phyloP scores from a whole-genome alignment of 768 basidiomycete genomes.

The Panaeolus papilionaceus region DNA sequence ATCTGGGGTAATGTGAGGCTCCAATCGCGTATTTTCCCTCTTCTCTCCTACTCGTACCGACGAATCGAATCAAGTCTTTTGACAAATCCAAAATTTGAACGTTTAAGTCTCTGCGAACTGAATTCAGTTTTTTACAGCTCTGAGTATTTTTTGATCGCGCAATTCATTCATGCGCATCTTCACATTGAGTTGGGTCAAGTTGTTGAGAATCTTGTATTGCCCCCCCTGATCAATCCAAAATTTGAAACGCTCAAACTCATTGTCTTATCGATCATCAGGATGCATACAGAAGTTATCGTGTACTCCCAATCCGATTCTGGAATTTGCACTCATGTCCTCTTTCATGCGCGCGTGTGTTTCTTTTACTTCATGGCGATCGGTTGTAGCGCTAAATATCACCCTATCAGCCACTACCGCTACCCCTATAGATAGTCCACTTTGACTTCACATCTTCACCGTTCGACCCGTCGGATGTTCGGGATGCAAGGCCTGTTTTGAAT shows the following conservation, averaged over 20 bases:
- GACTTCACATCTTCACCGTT: slow-evolving; percentile 6
- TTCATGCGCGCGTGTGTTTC: background rate
- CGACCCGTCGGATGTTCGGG: slow-evolving; percentile 8
- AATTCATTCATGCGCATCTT: background rate
- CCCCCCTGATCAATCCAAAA: background rate
- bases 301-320: background rate
- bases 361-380: background rate
- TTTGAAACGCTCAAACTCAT: background rate
- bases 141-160: background rate
- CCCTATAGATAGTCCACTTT: background rate
- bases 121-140: background rate
- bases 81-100: background rate
- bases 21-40: background rate
- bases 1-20: background rate
- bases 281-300: background rate
- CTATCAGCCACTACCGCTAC: background rate
- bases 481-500: background rate
- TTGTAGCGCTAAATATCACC: slow-evolving; percentile 8
- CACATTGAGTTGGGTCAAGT: background rate
- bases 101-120: background rate
- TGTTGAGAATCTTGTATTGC: background rate
- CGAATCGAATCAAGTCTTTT: background rate
- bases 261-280: background rate
- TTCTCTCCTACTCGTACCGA: background rate
- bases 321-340: background rate